phyloP scores from a whole-genome alignment of 2,329 filamentous ascomycete species.

The Penicillium sp. region DNA sequence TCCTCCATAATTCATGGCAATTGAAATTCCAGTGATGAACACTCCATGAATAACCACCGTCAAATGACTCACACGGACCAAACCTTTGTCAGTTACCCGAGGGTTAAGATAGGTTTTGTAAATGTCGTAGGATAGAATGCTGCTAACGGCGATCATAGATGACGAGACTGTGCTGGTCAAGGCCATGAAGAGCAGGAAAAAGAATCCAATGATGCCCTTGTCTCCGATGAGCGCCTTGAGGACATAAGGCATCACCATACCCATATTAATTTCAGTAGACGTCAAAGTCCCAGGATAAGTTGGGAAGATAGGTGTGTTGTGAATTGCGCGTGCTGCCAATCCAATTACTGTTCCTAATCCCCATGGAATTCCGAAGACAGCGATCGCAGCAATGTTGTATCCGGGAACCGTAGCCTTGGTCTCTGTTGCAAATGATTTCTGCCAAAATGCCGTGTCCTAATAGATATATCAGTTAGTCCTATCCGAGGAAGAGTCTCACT shows the following conservation, averaged over 20 bases:
- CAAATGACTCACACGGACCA: constrained; percentile 48
- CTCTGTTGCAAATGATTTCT: constrained; percentile 52
- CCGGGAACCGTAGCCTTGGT: constrained; percentile 49
- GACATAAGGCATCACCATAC: constrained; percentile 50
- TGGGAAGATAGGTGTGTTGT: constrained; percentile 48
- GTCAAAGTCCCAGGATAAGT: constrained; percentile 46
- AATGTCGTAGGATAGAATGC: constrained; percentile 52
- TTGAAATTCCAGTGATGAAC: constrained; percentile 50
- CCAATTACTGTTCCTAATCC: constrained; percentile 49
- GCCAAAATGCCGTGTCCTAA: constrained; percentile 53
- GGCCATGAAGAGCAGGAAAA: constrained; percentile 54
- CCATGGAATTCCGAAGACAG: constrained; percentile 51
- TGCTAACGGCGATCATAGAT: constrained; percentile 52
- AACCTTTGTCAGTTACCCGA: constrained; percentile 42
- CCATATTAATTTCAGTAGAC: constrained; percentile 41
- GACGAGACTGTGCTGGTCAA: constrained; percentile 52
- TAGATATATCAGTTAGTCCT: neutral
- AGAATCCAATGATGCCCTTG: constrained; percentile 44
- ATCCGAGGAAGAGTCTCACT: too few species aligned
- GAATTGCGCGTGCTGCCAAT: constrained; percentile 45
- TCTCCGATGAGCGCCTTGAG: constrained; percentile 46
- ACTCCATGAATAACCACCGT: constrained; percentile 48
- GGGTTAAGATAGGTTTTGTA: constrained; percentile 53
- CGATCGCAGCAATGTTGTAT: constrained; percentile 47
- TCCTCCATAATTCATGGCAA: constrained; percentile 50